Conservation (phyloP, 2,329 filamentous ascomycete species). For the Arthrobotrys conoides region DNA sequence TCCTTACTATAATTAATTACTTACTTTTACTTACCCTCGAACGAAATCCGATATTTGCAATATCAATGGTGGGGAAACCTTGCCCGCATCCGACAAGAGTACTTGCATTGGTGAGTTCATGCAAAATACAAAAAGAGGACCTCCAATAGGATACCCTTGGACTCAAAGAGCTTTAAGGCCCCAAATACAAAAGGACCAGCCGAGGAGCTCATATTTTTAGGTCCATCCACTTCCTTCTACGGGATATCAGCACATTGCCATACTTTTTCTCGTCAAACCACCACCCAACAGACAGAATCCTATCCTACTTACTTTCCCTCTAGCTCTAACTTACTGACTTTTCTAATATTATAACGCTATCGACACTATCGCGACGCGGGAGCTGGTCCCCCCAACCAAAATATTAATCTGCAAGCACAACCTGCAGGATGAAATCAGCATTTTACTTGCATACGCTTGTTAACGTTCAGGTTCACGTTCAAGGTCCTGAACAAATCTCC, state of each 20-base stretch:
- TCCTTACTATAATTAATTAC: too few relatives aligned
- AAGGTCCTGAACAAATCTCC: slow-evolving; percentile 20
- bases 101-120: slow-evolving; percentile 21
- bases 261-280: slow-evolving; percentile 12
- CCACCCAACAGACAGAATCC: slow-evolving; percentile 1
- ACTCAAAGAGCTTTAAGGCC: slow-evolving; percentile 4
- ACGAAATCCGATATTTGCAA: slow-evolving; percentile 1
- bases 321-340: too few relatives aligned
- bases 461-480: neutral
- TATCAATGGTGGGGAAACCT: slow-evolving; percentile 28
- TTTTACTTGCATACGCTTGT: slow-evolving; percentile 4
- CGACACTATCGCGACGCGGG: slow-evolving; percentile 26
- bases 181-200: slow-evolving; percentile 31
- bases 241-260: slow-evolving; percentile 1
- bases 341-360: neutral
- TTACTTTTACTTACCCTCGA: too few relatives aligned
- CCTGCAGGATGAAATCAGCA: slow-evolving; percentile 39
- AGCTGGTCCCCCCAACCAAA: neutral
- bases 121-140: slow-evolving; percentile 16
- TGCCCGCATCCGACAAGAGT: slow-evolving; percentile 1
- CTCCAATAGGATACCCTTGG: neutral
- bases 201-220: slow-evolving; percentile 45
- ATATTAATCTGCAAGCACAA: slow-evolving; percentile 41
- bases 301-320: neutral
- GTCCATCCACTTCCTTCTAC: slow-evolving; percentile 19